A percentile compares a stretch with the other conserved stretches of the same genome.
These are phyloP conservation scores for Candida morakotiae DNA, from an alignment of 805 yeast genomes.

Conservation along the genomic window DNA sequence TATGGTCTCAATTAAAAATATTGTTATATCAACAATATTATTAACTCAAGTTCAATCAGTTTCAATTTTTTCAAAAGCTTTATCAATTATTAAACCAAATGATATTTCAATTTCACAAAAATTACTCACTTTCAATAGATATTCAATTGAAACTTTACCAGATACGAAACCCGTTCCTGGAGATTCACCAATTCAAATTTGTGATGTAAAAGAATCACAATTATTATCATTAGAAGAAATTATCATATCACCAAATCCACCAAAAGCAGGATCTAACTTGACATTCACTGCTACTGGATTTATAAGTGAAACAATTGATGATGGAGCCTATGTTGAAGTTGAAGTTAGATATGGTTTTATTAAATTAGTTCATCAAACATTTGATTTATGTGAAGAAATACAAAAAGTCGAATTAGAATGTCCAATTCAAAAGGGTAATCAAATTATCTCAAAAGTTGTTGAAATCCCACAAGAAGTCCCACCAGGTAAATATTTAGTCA, in stretches of 20 bases:
- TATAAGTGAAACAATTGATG: slow-evolving; percentile 51
- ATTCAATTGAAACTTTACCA: neutral
- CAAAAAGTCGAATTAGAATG: slow-evolving; percentile 81
- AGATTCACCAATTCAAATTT: slow-evolving; percentile 74
- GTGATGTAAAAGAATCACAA: slow-evolving; percentile 67
- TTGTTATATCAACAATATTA: slow-evolving; percentile 9
- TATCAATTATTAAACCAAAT: neutral
- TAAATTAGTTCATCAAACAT: slow-evolving; percentile 81
- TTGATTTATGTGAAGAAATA: slow-evolving; percentile 86
- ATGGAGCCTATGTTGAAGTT: slow-evolving; percentile 93
- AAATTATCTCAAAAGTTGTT: slow-evolving; percentile 63
- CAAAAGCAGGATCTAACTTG: slow-evolving; percentile 76
- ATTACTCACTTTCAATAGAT: slow-evolving; percentile 1
- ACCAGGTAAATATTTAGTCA: slow-evolving; percentile 85
- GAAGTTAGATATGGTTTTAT: slow-evolving; percentile 92
- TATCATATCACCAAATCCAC: slow-evolving; percentile 79
- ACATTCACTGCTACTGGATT: slow-evolving; percentile 74
- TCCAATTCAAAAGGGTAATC: slow-evolving; percentile 71
- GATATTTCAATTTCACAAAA: slow-evolving; percentile 3
- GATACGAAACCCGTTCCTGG: slow-evolving; percentile 74
- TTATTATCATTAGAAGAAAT: slow-evolving; percentile 58
- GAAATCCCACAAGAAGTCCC: slow-evolving; percentile 91
- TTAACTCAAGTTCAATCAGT: slow-evolving; percentile 4
- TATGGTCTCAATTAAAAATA: slow-evolving; percentile 20
- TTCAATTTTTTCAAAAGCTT: slow-evolving; percentile 5